Evolutionary conservation across 164 flowering plant species (phyloP).

Genomic region (Stephania cephalantha): DNA sequence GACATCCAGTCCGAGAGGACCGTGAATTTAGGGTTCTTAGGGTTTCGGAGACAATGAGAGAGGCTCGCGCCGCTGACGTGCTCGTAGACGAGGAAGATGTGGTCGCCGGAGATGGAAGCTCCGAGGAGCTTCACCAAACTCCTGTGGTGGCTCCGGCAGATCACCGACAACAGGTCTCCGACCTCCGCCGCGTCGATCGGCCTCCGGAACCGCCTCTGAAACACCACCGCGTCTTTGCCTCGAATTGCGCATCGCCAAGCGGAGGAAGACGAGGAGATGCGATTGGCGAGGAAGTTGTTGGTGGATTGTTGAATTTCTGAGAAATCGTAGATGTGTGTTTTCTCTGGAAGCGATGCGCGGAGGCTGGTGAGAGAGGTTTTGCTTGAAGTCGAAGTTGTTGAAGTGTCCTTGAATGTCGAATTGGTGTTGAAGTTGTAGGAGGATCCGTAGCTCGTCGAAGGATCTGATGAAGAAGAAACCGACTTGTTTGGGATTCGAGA

Average conservation of each 20-base stretch:
- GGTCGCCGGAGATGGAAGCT: constrained; percentile 50
- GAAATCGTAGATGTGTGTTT: constrained; percentile 40
- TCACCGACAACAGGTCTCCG: constrained; percentile 28
- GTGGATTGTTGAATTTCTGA: constrained; percentile 50
- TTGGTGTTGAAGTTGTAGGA: neutral
- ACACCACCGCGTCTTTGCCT: constrained; percentile 35
- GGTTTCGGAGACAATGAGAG: constrained; percentile 50
- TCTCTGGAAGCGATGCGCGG: constrained; percentile 31
- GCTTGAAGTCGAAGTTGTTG: constrained; percentile 23
- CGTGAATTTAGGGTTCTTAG: constrained; percentile 53
- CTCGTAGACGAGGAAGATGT: constrained; percentile 74
- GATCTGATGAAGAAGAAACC: neutral
- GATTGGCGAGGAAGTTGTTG: constrained; percentile 36
- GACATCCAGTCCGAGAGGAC: constrained; percentile 66
- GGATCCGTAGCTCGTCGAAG: constrained; percentile 2
- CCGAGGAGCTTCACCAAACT: constrained; percentile 67
- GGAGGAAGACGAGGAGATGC: constrained; percentile 40
- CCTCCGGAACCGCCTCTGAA: constrained; percentile 58
- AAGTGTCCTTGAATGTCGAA: constrained; percentile 11
- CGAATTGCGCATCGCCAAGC: constrained; percentile 67
- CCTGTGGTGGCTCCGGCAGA: constrained; percentile 60
- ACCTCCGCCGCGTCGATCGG: constrained; percentile 27
- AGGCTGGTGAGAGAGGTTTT: constrained; percentile 28
- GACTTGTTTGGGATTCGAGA: neutral
- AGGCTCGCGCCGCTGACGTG: constrained; percentile 55